Percentiles rank a stretch among this genome's conserved stretches.
Evolutionary conservation across 192 early-diverging fungal species (phyloP).

Genomic region (Coemansia sp.): DNA sequence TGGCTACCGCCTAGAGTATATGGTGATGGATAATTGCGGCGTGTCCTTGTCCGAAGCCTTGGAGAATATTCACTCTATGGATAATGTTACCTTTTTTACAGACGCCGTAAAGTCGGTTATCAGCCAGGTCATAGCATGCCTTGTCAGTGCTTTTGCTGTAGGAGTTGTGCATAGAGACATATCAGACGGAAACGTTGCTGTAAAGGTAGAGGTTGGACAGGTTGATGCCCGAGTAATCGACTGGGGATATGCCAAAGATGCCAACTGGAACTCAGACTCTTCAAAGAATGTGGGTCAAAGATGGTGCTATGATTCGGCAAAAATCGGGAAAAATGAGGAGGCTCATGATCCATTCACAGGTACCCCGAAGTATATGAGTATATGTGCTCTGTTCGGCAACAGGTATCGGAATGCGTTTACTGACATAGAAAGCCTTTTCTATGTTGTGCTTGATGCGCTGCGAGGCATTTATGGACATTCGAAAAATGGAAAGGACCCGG

Average conservation of each 20-base stretch:
- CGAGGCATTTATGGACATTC: neutral
- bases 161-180: neutral
- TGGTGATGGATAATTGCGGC: conserved; percentile 12
- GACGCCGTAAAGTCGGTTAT: neutral
- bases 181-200: neutral
- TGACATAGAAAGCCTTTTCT: conserved; percentile 2
- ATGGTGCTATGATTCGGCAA: neutral
- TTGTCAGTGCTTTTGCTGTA: neutral
- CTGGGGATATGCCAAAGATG: conserved; percentile 2
- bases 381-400: neutral
- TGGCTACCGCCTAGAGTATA: conserved; percentile 10
- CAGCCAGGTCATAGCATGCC: neutral
- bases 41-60: neutral
- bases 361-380: neutral
- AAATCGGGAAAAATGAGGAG: neutral
- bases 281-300: neutral
- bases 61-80: neutral
- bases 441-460: neutral
- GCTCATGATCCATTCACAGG: neutral
- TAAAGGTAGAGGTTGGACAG: no score
- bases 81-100: neutral
- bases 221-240: neutral
- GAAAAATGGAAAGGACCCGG: neutral
- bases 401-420: neutral
- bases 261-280: neutral